These are phyloP conservation scores for Euclidium syriacum DNA, from an alignment of 345 rosid species.

Conservation along the genomic window DNA sequence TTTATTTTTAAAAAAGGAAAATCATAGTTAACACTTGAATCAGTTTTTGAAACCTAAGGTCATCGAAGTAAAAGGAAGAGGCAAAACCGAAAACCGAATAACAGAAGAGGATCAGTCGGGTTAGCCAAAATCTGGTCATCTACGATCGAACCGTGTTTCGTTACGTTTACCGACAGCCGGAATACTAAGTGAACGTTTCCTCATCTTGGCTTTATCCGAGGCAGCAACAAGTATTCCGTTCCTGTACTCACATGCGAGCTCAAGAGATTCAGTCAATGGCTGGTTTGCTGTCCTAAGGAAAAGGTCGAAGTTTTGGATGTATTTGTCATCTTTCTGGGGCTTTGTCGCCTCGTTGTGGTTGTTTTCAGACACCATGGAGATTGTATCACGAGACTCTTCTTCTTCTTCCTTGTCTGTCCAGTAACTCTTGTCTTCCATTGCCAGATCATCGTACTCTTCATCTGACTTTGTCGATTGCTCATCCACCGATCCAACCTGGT, in stretches of 20 bases:
- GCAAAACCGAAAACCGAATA: too few species aligned
- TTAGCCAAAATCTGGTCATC: slow-evolving; percentile 28
- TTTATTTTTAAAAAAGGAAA: too few species aligned
- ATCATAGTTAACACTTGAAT: too few species aligned
- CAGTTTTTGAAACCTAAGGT: too few species aligned
- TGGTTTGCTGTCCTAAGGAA: slow-evolving; percentile 45
- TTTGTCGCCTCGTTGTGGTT: slow-evolving; percentile 8
- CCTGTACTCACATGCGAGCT: slow-evolving; percentile 20
- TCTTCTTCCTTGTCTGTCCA: slow-evolving; percentile 51
- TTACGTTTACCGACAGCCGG: slow-evolving; percentile 60
- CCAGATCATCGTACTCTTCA: slow-evolving; percentile 94
- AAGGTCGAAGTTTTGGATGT: slow-evolving; percentile 48
- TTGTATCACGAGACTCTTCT: slow-evolving; percentile 38
- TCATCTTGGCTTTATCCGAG: slow-evolving; percentile 35
- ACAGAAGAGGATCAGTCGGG: slow-evolving; percentile 13
- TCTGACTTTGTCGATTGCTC: slow-evolving; percentile 92
- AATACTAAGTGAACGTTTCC: slow-evolving; percentile 79
- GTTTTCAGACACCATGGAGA: slow-evolving; percentile 14
- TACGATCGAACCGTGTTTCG: slow-evolving; percentile 41
- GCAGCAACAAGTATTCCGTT: slow-evolving; percentile 13
- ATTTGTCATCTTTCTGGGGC: slow-evolving; percentile 38
- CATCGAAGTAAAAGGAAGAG: too few species aligned
- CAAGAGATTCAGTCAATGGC: slow-evolving; percentile 41
- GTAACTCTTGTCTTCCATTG: slow-evolving; percentile 76
- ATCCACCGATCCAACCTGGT: slow-evolving; percentile 87